Base-by-base conservation (phyloP, 2,329 filamentous ascomycete species). In the Xylaria digitata region DNA sequence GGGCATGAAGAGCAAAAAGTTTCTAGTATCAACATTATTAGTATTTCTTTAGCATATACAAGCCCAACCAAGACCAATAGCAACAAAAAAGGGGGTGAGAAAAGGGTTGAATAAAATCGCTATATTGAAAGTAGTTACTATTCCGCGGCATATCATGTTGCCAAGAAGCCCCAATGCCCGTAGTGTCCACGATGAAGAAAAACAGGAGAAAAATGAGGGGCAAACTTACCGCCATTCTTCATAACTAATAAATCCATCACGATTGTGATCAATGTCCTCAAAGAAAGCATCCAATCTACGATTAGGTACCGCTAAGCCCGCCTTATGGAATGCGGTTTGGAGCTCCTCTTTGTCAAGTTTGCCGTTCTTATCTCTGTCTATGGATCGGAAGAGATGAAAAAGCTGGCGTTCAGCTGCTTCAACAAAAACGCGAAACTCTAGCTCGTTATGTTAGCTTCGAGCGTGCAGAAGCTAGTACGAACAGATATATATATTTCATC, bases 191-290 rank as follows among this genome's bases (percentile, higher is more conserved):
- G 3, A 45, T 6, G 58, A 26, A 55, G 6, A 57, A 19, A 26
- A 40, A 13, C 4, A 5, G 13, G 45, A 19, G 19, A 46, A 23
- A 23, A 43, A 43, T 32, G 45, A 8, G 26, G 55, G 21, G n/a
- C n/a, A 46, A 65, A 84, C 90, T 81, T 89, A 97, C 95, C 95
- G 90, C 96, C 96, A 98, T 85, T 99, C 96, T 72, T 93, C 90
- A 80, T 97, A 98, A 69, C 86, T 94, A 73, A 98, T 97, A 70
- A 83, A 89, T 54, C 94, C 94, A 78, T 99, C 94, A 73, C 90
- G 87, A 81, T 99, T 95, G 76, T 88, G 86, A 78, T 99, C 96
- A 74, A 99, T 91, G 77, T 97, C 91, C 70, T 87, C 82, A 77
- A 99, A 97, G 82, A 99, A 98, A 69, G 89, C 87, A 70, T 93